Base-by-base conservation (phyloP, 2,329 filamentous ascomycete species). In the Hypoxylon sp. region DNA sequence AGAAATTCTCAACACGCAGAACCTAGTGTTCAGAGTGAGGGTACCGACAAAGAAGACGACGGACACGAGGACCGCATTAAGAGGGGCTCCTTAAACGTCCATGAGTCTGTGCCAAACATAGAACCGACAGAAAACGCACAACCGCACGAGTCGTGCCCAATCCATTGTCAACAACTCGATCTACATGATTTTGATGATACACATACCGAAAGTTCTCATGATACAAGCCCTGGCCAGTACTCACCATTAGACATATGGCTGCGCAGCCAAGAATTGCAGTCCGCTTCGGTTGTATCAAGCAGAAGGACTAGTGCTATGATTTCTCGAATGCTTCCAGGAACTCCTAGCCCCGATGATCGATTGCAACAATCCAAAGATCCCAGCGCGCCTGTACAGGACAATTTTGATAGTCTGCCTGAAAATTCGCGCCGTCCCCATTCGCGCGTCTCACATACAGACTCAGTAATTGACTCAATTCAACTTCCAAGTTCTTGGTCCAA, bases 181-280 rank as follows among this genome's bases (percentile, higher is more conserved):
- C 11, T 27, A n/a, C 20, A 13, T 33, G 46, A 44, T 30, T 49
- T 27, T 6, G 68, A 70, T 37, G 60, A 55, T 17, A 30, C 17
- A 30, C 60, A 27, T 46, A 61, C 20, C 11, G 55, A 64, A 11
- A 61, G n/a, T 46, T 49, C 58, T 61, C 37, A 69, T 17, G 68
- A 74, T 44, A 68, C 64, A 30, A 63, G 49, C 20, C 61, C 64
- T 25, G 70, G 69, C 31, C 69, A 69, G 20, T 64, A 72, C 61
- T 78, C 77, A 4, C 75, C 76, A 22, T 62, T 79, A 25, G 72
- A 77, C 49, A 60, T 77, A 27, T 79, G 77, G 77, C 60, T 79
- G 46, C 68, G 76, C 8, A 77, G 71, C 20, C 76, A 78, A 64
- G 71, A 72, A 20, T 49, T 76, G 11, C 74, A 74, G 27, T 64